Evolutionary conservation across 1,284 basidiomycete genomes (phyloP).

Genomic region (Trichosporon coremiiforme): DNA sequence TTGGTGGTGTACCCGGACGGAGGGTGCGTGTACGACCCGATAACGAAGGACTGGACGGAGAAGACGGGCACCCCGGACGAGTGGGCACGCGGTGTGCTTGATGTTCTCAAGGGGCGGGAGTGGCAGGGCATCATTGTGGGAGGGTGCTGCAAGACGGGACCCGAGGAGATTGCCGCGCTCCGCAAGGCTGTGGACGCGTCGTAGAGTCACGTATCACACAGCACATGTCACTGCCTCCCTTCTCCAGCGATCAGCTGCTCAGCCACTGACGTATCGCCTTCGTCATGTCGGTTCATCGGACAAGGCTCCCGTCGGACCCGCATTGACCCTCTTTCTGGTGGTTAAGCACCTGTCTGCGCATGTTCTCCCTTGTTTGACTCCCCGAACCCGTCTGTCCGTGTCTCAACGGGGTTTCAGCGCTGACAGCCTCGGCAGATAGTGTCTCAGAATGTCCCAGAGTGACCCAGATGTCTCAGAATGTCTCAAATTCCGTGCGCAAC

Average conservation of each 20-base stretch:
- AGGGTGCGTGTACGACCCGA: slow-evolving; percentile 63
- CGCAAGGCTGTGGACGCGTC: slow-evolving; percentile 16
- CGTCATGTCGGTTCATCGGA: too few species aligned
- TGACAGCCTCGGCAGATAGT: background rate
- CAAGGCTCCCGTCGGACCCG: too few species aligned
- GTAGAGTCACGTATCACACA: background rate
- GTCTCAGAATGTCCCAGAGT: background rate
- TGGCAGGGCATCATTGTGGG: slow-evolving; percentile 68
- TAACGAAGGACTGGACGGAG: slow-evolving; percentile 60
- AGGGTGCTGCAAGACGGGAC: slow-evolving; percentile 70
- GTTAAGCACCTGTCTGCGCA: too few species aligned
- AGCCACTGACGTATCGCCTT: too few species aligned
- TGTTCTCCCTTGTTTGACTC: background rate
- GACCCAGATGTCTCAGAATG: background rate
- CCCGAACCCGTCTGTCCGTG: background rate
- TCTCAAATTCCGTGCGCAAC: background rate
- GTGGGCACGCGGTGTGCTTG: slow-evolving; percentile 60
- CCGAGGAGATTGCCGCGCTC: slow-evolving; percentile 61
- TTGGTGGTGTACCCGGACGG: slow-evolving; percentile 75
- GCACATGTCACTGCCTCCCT: too few species aligned
- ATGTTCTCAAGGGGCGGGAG: slow-evolving; percentile 41
- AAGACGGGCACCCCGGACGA: slow-evolving; percentile 32
- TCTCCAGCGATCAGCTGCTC: too few species aligned
- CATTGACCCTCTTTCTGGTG: too few species aligned
- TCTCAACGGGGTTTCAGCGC: background rate